Base-by-base conservation (phyloP, 2,329 filamentous ascomycete species). In the Fusarium phyllophilum region DNA sequence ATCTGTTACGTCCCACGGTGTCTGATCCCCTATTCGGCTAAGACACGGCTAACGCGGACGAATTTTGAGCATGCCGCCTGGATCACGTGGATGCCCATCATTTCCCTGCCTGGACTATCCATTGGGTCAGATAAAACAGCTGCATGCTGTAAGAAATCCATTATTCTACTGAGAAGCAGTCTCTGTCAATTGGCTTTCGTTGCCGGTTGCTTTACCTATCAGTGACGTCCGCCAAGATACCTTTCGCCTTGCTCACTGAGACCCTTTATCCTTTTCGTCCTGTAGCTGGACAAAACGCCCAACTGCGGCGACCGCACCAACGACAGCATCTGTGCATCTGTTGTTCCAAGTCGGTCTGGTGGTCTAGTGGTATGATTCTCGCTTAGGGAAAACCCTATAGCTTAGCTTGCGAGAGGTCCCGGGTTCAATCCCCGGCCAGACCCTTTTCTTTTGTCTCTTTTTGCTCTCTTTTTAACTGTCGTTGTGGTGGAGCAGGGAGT, bases 321-420 rank as follows among this genome's bases (percentile, higher is more conserved):
- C 49, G 6, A 12, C 49, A 26, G n/a, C 33, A 24, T 8, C 15
- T 34, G 7, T 11, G 8, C n/a, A 7, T 36, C n/a, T 22, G 33
- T 11, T 52, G 17, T 34, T 52, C 48, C 8, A 36, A 5, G 8
- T 20, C 56, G 84, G 83, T 84, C 83, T 84, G 83, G 81, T 89
- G 87, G 88, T 89, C 88, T 90, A 89, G 89, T 87, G 89, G 89
- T 90, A 91, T 90, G 88, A 90, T 91, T 90, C 89, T 89, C 88
- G 89, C 89, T 90, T 90, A 91, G 89, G 89, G 89, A 80, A 78
- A 73, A 83, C 81, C 81, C 82, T 80, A 74, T 52, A 81, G 81
- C 80, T 74, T 55, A 61, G 75, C 74, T 78, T 84, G 83, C 83
- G 83, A 83, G 83, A 84, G 83, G 83, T 84, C 83, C 82, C 83